Conservation (phyloP, 2,329 filamentous ascomycete species). For the Diaporthe capsici region DNA sequence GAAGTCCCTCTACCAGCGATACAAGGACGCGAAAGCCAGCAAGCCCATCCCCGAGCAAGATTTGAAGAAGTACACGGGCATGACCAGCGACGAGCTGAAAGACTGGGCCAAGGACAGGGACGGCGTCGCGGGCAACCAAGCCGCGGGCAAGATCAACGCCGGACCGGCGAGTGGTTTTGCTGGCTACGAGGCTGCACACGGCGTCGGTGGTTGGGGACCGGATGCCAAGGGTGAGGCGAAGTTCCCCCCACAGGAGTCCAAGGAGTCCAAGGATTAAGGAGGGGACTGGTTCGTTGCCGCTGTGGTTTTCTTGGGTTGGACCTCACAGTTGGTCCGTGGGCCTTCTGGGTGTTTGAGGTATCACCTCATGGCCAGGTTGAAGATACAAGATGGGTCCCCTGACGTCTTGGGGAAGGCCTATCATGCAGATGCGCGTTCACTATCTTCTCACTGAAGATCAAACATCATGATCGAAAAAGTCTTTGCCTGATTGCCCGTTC, state of each 20-base stretch:
- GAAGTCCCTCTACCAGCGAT: conserved; percentile 46
- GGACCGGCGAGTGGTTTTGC: conserved; percentile 38
- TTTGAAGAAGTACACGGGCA: conserved; percentile 41
- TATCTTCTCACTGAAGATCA: not conserved
- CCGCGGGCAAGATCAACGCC: conserved; percentile 36
- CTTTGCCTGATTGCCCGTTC: not conserved
- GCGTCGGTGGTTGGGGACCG: conserved; percentile 38
- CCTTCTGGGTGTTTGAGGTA: accelerated
- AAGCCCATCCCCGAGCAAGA: conserved; percentile 45
- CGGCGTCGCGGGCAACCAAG: conserved; percentile 37
- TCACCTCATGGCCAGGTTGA: no score
- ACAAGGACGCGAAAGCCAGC: conserved; percentile 43
- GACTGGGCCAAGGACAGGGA: conserved; percentile 36
- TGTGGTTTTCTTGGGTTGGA: not conserved
- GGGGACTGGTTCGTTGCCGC: not conserved
- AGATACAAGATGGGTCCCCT: not conserved
- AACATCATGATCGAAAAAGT: not conserved
- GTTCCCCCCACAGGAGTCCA: conserved; percentile 26
- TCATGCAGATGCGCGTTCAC: not conserved
- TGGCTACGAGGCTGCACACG: conserved; percentile 37
- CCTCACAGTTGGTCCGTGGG: not conserved
- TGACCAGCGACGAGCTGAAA: conserved; percentile 33
- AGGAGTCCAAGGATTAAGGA: not conserved
- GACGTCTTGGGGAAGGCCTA: no score
- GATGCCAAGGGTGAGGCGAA: conserved; percentile 25